Evolutionary conservation across 306 rosid genomes (phyloP).

Genomic region (Cucumis cinereus): DNA sequence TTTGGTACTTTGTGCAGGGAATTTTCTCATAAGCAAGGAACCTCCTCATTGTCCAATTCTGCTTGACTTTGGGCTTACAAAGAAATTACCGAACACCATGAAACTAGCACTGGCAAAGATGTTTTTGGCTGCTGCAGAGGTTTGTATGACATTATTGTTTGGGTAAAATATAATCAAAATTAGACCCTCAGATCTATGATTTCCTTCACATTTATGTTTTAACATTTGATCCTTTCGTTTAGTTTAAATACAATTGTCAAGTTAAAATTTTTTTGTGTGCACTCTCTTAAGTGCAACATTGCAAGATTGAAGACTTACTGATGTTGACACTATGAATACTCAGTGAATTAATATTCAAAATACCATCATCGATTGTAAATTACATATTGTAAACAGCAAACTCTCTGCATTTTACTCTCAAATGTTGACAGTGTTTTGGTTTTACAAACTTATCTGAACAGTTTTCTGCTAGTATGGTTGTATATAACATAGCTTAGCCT

Average conservation of each 20-base stretch:
- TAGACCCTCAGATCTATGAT: background rate
- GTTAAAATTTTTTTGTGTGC: background rate
- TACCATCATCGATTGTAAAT: background rate
- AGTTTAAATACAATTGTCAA: background rate
- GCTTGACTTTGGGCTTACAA: conserved; percentile 96
- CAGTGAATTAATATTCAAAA: background rate
- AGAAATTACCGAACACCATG: conserved; percentile 51
- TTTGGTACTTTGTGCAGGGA: conserved; percentile 38
- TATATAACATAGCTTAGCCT: background rate
- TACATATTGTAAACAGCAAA: background rate
- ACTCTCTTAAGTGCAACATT: background rate
- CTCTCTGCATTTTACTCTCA: background rate
- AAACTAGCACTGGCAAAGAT: conserved; percentile 94
- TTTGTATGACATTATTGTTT: conserved; percentile 20
- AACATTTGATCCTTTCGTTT: background rate
- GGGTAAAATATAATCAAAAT: background rate
- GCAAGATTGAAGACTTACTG: background rate
- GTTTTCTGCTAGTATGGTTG: background rate
- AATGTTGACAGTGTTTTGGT: background rate
- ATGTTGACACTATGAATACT: background rate
- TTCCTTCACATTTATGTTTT: background rate
- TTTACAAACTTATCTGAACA: background rate
- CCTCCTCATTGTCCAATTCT: conserved; percentile 81
- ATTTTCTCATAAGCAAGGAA: conserved; percentile 98
- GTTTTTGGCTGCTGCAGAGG: conserved; percentile 98